These are phyloP conservation scores for Boletus reticulatus DNA, from an alignment of 768 basidiomycete genomes.

Conservation along the genomic window DNA sequence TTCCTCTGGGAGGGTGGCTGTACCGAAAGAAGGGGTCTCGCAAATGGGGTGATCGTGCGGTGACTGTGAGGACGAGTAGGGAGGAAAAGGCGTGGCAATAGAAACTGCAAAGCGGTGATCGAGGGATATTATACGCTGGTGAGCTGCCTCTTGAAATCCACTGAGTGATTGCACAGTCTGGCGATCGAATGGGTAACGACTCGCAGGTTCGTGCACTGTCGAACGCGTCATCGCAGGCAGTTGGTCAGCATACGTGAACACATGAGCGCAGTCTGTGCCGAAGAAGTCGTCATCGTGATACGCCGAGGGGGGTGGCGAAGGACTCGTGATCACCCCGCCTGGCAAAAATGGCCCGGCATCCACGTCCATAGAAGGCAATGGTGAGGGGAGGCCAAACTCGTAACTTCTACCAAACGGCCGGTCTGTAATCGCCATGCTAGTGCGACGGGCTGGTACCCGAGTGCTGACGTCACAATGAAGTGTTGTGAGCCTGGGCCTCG, in stretches of 20 bases:
- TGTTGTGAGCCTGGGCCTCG: constrained; percentile 17
- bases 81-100: constrained; percentile 29
- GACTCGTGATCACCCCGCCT: constrained; percentile 14
- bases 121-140: constrained; percentile 17
- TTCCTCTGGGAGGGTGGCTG: constrained; percentile 21
- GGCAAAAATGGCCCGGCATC: constrained; percentile 13
- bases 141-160: constrained; percentile 16
- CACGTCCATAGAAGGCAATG: constrained; percentile 12
- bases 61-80: constrained; percentile 30
- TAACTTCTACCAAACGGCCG: constrained; percentile 5
- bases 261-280: constrained; percentile 13
- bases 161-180: constrained; percentile 17
- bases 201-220: constrained; percentile 8
- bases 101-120: constrained; percentile 24
- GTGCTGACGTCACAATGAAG: constrained; percentile 23
- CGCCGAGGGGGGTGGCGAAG: constrained; percentile 22
- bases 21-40: constrained; percentile 26
- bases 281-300: constrained; percentile 24
- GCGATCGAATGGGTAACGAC: constrained; percentile 15
- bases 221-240: constrained; percentile 14
- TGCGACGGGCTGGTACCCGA: constrained; percentile 12
- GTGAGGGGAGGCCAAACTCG: constrained; percentile 9
- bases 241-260: constrained; percentile 15
- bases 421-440: constrained; percentile 14
- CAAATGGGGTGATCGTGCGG: constrained; percentile 28